Evolutionary conservation across 768 basidiomycete species (phyloP), one percentile per base, ranked within the genome.

Genomic region (Naganishia onofrii): DNA sequence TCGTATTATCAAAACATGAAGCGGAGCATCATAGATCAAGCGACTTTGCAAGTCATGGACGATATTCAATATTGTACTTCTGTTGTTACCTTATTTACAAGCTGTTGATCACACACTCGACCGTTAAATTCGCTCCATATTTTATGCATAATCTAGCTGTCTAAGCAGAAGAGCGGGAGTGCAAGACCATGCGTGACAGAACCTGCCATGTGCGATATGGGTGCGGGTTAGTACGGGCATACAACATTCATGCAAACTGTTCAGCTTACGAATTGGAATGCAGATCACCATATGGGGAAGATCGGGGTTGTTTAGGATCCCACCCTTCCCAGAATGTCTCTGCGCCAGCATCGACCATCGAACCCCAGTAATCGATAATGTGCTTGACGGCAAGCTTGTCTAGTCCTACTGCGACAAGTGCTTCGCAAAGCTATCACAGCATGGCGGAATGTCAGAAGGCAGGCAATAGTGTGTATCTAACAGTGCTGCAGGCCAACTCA

Each of bases 291-390:
- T 76, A 76, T 0, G 74, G 74, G 3, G 74, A 75, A 17, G 68
- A 46, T 15, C 58, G 71, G 13, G 75, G 75, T 6, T 65, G 19
- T 21, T 66, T 64, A 0, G 75, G 72, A 21, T 72, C 63, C 75
- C 75, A 76, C 3, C 68, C 72, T 57, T 76, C 75, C 46, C 73
- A 76, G 67, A 76, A 76, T 21, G 75, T 76, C 32, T 71, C 74
- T 0, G 70, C 75, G 9, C 75, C 75, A 1, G 74, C 75, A 17
- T 68, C 42, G 46, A 76, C 48, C 75, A 76, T 76, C 5, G 72
- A 73, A 34, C 76, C 76, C 76, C 76, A 77, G 55, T 77, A 77
- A 3, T 51, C 36, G 8, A 66, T 67, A 69, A 77, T 73, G 58
- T 77, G 76, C 54, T 72, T 66, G 23, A 73, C 36, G 0, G 76